Conservation (phyloP, 116 monocot species). For the Iris pallida region DNA sequence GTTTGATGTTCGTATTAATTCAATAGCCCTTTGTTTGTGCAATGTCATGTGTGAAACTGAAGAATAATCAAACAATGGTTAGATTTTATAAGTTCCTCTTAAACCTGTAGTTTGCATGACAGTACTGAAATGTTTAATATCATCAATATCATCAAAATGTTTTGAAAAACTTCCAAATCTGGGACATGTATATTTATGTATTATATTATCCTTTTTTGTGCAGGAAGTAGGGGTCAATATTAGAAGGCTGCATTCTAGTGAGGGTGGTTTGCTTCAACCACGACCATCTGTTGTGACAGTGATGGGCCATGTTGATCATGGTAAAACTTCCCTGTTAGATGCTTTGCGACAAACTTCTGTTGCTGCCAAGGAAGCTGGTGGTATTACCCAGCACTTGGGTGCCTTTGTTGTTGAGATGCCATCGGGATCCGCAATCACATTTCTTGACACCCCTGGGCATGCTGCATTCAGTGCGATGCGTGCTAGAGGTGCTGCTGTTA, state of each 20-base stretch:
- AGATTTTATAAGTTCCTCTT: too few relatives aligned
- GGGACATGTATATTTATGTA: neutral
- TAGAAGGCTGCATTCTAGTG: conserved; percentile 61
- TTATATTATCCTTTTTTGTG: neutral
- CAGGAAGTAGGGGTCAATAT: conserved; percentile 91
- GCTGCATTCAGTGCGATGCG: conserved; percentile 99
- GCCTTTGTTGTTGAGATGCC: conserved; percentile 92
- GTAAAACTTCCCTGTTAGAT: conserved; percentile 96
- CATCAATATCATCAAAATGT: too few relatives aligned
- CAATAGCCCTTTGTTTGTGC: too few relatives aligned
- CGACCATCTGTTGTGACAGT: conserved; percentile 94
- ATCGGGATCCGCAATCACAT: conserved; percentile 91
- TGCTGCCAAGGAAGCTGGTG: conserved; percentile 98
- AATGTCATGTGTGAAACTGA: too few relatives aligned
- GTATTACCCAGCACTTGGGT: conserved; percentile 96
- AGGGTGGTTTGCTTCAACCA: conserved; percentile 58
- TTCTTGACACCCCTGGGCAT: conserved; percentile 96
- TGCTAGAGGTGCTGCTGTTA: conserved; percentile 95
- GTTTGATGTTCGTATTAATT: too few relatives aligned
- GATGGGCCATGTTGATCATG: conserved; percentile 99
- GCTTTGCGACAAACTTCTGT: conserved; percentile 85
- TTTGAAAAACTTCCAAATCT: too few relatives aligned
- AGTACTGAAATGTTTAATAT: too few relatives aligned
- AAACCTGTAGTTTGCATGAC: too few relatives aligned
- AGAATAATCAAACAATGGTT: too few relatives aligned